Evolutionary conservation across 83 land plant genomes (phyloP), one percentile per base, ranked within the genome.

Genomic region (Thuja plicata): DNA sequence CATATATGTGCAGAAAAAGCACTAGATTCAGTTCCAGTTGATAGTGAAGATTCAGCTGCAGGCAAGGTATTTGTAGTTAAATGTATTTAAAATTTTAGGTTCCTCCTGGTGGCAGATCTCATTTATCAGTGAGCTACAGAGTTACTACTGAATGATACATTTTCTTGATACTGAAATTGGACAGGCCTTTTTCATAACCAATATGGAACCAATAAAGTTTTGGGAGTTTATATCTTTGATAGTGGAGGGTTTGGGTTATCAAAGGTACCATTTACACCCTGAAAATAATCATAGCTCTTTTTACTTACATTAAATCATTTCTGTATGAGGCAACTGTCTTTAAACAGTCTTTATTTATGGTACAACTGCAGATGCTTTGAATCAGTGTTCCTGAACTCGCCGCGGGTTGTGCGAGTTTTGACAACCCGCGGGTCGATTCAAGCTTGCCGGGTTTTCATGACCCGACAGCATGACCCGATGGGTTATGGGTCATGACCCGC

Each of bases 1-100:
- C 98, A 96, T 90, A 66, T 98, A 54, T 98, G 99, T 93, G 99
- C 99, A 60, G 99, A 98, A 88, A 88, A 90, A 89, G 98, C 98
- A 78, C 92, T 96, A 48, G 94, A 91, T 30, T 90, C 94, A 40
- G 91, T 76, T 54, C 92, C 70, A 40, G 6, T 15, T 17, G 89
- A 81, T 78, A 93, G 94, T 0, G 92, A 92, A 32, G 91, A 88
- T 92, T 91, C 84, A 27, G 97, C 96, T 76, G 91, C 97, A 54
- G 99, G 99, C 19, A 96, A 98, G 93, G 98, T 94, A 90, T n/a
- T 86, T 30, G 45, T 73, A 55, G 27, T 55, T 76, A 46, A 45
- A 32, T 89, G 5, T 7, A 30, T 24, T 46, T 48, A 40, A 90
- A 60, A 10, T 13, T 83, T 41, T 30, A 15, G 41, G 76, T 48